phyloP scores from a whole-genome alignment of 768 basidiomycete genomes.

The Boletus huronensis region DNA sequence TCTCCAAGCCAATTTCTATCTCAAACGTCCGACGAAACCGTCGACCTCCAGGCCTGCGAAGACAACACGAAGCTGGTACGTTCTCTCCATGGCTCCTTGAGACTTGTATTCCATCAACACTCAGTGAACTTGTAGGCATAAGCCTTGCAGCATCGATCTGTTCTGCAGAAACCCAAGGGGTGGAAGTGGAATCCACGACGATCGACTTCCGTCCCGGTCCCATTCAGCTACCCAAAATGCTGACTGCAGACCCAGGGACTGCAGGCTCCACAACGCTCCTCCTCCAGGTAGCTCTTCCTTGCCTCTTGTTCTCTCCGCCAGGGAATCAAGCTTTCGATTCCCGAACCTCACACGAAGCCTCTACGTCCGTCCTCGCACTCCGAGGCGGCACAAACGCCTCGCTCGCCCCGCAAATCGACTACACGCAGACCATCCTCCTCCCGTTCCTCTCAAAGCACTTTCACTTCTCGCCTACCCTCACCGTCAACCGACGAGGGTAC shows the following conservation, averaged over 20 bases:
- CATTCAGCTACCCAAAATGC: constrained; percentile 40
- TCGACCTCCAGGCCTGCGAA: constrained; percentile 61
- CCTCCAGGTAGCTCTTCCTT: constrained; percentile 67
- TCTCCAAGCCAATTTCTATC: constrained; percentile 57
- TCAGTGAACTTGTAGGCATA: constrained; percentile 42
- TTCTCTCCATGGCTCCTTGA: neutral
- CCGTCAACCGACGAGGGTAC: constrained; percentile 60
- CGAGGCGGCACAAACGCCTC: constrained; percentile 72
- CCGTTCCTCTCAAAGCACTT: constrained; percentile 66
- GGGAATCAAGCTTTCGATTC: neutral
- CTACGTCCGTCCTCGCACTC: constrained; percentile 49
- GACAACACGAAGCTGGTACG: constrained; percentile 68
- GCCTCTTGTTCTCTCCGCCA: constrained; percentile 53
- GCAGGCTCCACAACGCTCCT: constrained; percentile 72
- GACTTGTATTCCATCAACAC: neutral
- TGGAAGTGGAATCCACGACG: constrained; percentile 46
- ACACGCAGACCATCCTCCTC: constrained; percentile 59
- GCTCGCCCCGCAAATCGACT: constrained; percentile 74
- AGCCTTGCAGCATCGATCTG: constrained; percentile 62
- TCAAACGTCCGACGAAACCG: constrained; percentile 58
- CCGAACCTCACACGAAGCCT: neutral
- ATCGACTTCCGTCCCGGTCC: constrained; percentile 56
- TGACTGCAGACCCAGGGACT: constrained; percentile 47
- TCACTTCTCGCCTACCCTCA: constrained; percentile 39
- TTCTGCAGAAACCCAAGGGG: constrained; percentile 51